These are phyloP conservation scores for Raphanus hybrid DNA, from an alignment of 441 rosid genomes.

Conservation along the genomic window DNA sequence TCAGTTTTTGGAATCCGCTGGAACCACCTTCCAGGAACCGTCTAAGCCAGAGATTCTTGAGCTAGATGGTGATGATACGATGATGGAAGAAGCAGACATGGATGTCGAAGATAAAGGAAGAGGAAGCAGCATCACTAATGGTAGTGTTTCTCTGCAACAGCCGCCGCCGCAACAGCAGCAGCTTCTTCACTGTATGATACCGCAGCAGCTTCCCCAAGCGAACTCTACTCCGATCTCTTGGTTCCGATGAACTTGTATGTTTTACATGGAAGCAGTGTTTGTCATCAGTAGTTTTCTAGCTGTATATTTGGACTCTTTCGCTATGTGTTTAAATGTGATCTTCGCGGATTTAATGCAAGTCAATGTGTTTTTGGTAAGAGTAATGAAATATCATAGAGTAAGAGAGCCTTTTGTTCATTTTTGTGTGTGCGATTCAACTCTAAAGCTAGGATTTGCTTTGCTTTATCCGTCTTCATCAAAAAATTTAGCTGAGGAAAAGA, in stretches of 20 bases:
- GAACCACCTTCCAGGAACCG: neutral
- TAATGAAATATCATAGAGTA: neutral
- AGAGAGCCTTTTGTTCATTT: neutral
- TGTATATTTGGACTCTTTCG: neutral
- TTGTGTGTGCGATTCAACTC: neutral
- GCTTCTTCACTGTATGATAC: neutral
- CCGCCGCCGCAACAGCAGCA: too few species aligned
- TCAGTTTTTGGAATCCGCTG: neutral
- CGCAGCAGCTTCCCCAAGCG: neutral
- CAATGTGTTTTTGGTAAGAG: neutral
- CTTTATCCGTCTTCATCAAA: neutral
- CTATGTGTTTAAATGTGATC: neutral
- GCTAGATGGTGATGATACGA: neutral
- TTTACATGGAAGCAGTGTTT: neutral
- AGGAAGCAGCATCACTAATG: neutral
- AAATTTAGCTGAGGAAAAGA: too few species aligned
- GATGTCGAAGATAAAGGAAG: neutral
- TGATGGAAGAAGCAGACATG: constrained; percentile 9
- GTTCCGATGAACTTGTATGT: neutral
- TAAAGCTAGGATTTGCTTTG: neutral
- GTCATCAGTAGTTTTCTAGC: neutral
- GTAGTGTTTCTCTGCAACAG: neutral
- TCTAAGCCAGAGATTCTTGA: neutral
- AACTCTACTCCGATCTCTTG: neutral
- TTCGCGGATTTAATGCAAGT: neutral